These are phyloP conservation scores for Calophaca sinica DNA, from an alignment of 306 rosid species.

Conservation along the genomic window DNA sequence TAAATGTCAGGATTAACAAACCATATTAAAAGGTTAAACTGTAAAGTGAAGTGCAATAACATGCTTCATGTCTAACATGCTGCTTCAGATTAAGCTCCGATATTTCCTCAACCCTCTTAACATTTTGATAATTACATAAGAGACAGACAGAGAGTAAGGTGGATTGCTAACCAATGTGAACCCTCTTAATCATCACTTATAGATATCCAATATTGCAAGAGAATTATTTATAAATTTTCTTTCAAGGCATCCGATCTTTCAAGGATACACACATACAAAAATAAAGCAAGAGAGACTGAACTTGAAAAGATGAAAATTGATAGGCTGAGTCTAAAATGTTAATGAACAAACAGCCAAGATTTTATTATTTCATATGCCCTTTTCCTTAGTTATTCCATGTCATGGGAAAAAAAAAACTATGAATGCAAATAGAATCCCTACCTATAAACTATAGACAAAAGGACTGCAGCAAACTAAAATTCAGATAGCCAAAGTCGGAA, in stretches of 20 bases:
- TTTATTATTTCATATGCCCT: slow-evolving; percentile 10
- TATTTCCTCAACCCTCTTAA: no score
- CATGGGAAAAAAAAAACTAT: neutral
- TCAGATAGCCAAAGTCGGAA: slow-evolving; percentile 51
- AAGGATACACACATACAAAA: neutral
- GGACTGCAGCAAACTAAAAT: slow-evolving; percentile 51
- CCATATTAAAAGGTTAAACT: no score
- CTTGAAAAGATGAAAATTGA: slow-evolving; percentile 1
- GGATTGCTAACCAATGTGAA: no score
- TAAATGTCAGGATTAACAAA: no score
- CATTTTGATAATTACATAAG: no score
- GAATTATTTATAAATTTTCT: neutral
- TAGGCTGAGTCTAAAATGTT: slow-evolving; percentile 13
- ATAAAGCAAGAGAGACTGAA: neutral
- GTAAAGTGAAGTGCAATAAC: no score
- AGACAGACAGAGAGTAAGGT: no score
- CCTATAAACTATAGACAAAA: slow-evolving; percentile 46
- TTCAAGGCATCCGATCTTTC: neutral
- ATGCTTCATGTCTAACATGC: no score
- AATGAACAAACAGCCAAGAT: slow-evolving; percentile 12
- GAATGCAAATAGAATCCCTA: slow-evolving; percentile 37
- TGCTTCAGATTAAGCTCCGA: no score
- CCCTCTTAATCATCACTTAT: no score
- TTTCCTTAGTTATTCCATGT: slow-evolving; percentile 9
- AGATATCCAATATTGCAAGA: neutral